phyloP scores from a whole-genome alignment of 352 stramenopile species.

The Peronospora tabacina region DNA sequence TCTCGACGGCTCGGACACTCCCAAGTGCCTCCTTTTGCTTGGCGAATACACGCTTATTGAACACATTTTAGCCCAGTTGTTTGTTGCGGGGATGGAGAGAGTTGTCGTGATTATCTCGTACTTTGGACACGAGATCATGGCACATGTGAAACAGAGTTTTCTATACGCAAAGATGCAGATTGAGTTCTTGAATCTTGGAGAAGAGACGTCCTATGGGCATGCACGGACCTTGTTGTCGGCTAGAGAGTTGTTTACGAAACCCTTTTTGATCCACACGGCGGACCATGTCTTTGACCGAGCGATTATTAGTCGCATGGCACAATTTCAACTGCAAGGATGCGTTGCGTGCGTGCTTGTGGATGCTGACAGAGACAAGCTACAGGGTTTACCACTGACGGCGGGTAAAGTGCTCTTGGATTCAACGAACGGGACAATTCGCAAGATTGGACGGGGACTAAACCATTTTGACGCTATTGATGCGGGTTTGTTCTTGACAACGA shows the following conservation, averaged over 20 bases:
- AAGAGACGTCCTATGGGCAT: conserved; percentile 67
- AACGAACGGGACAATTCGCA: conserved; percentile 39
- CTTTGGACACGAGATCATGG: conserved; percentile 74
- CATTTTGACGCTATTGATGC: conserved; percentile 73
- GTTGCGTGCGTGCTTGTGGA: conserved; percentile 75
- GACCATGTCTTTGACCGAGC: conserved; percentile 81
- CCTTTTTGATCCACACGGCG: conserved; percentile 81
- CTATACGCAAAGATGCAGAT: conserved; percentile 73
- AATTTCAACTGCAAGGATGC: conserved; percentile 62
- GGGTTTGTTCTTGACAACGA: conserved; percentile 65
- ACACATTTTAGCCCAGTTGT: conserved; percentile 74
- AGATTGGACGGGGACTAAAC: conserved; percentile 63
- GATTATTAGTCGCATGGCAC: conserved; percentile 57
- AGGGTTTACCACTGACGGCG: conserved; percentile 50
- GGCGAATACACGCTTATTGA: conserved; percentile 75
- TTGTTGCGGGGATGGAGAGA: conserved; percentile 71
- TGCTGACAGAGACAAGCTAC: conserved; percentile 49
- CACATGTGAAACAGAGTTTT: conserved; percentile 66
- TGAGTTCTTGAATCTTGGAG: conserved; percentile 77
- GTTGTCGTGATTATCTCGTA: conserved; percentile 84
- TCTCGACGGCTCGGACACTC: conserved; percentile 65
- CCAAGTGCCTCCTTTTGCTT: conserved; percentile 71
- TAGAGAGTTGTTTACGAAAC: conserved; percentile 68
- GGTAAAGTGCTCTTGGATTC: conserved; percentile 59
- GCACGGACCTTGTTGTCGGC: conserved; percentile 67